Base-by-base conservation (phyloP, 2,329 filamentous ascomycete species). In the Thermomyces lanuginosus region DNA sequence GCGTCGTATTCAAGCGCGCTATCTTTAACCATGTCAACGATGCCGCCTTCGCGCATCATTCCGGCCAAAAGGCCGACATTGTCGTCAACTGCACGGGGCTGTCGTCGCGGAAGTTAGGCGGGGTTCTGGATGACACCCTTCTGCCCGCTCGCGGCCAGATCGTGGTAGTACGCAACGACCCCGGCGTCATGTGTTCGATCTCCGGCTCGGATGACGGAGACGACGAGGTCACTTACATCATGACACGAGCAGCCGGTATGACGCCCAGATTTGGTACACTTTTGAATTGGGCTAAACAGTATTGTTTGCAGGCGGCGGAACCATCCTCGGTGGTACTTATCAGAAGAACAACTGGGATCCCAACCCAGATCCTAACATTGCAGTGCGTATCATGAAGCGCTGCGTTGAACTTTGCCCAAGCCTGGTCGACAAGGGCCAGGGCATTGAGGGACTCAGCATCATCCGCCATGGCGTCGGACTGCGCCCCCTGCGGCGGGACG, bases 11-110 rank as follows among this genome's bases (percentile, higher is more conserved):
- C 42, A 66, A 69, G 41, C 68, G 80, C 11, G 69, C 56, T 2
- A 49, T 65, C 1, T 53, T 84, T 24, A 53, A 56, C n/a, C 78
- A 93, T 48, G 67, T 95, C 32, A 54, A 61, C 0, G 76, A 92
- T 21, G 82, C 82, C 0, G 60, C 66, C 1, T 41, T 44, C 1
- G 49, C 72, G 19, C 72, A 78, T 44, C 63, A 72, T 39, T 57
- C 61, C 1, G 66, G 69, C 1, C 51, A 58, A 19, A 17, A 13
- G 16, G 74, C 73, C 2, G 69, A 78, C 40, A 50, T 92, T 2
- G 58, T 92, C 2, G 58, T 95, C 39, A 95, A 95, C 48, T 80
- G 81, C 39, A 86, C 83, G 0, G 86, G 84, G 0, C 60, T 95
- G 5, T 66, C 75, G 5, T 73, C 83, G 0, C 66, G 66, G 22